Conservation (phyloP, 2,329 filamentous ascomycete species). For the Aspergillus sp. region DNA sequence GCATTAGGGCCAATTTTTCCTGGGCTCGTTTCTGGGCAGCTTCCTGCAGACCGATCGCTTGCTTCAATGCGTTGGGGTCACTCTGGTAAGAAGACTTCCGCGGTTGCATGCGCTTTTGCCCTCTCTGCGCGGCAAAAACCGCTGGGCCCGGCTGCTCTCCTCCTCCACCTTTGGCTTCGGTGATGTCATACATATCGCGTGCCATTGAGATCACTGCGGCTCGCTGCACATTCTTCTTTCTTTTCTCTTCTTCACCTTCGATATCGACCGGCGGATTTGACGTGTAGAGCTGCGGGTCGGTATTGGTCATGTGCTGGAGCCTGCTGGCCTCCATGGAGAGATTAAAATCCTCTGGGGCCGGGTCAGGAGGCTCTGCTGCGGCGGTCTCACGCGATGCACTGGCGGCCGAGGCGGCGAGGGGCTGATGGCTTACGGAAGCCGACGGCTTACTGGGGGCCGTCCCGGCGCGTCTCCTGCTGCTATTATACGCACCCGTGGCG, state of each 20-base stretch:
- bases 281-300: constrained; percentile 71
- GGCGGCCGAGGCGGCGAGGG: constrained; percentile 60
- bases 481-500: constrained; percentile 66
- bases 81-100: constrained; percentile 24
- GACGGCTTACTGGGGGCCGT: constrained; percentile 47
- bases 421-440: constrained; percentile 40
- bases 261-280: constrained; percentile 62
- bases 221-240: constrained; percentile 64
- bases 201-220: constrained; percentile 87
- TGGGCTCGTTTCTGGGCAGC: constrained; percentile 79
- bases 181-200: constrained; percentile 67
- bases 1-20: constrained; percentile 71
- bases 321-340: constrained; percentile 49
- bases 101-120: constrained; percentile 24
- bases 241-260: constrained; percentile 66
- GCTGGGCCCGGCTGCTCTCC: constrained; percentile 12
- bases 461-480: constrained; percentile 52
- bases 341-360: constrained; percentile 40
- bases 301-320: constrained; percentile 56
- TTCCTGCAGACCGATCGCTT: constrained; percentile 59
- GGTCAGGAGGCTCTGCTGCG: constrained; percentile 26
- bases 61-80: constrained; percentile 14
- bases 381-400: constrained; percentile 51
- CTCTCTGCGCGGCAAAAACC: constrained; percentile 24
- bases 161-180: constrained; percentile 33